phyloP scores from a whole-genome alignment of 1,284 basidiomycete species.

The Sporisorium exsertum region DNA sequence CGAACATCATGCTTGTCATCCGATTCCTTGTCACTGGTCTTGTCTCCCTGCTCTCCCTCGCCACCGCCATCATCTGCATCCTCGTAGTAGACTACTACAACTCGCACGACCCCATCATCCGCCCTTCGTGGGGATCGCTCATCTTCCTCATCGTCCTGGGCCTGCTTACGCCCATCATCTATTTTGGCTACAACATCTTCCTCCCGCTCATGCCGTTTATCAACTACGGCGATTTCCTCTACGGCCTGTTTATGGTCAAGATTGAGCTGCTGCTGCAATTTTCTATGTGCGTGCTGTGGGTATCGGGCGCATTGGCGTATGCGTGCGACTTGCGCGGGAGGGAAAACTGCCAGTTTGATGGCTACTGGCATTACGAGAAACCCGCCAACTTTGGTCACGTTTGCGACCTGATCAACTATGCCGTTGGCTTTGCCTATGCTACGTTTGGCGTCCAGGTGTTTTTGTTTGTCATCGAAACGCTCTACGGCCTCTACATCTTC shows the following conservation, averaged over 20 bases:
- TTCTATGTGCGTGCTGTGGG: slow-evolving; percentile 68
- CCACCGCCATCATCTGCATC: slow-evolving; percentile 63
- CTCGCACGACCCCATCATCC: slow-evolving; percentile 67
- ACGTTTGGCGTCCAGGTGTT: slow-evolving; percentile 68
- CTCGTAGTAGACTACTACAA: slow-evolving; percentile 69
- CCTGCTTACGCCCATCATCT: slow-evolving; percentile 67
- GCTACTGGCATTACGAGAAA: slow-evolving; percentile 70
- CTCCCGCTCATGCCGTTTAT: slow-evolving; percentile 67
- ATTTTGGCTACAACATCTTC: slow-evolving; percentile 69
- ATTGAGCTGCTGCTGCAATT: slow-evolving; percentile 69
- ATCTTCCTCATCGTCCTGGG: slow-evolving; percentile 70
- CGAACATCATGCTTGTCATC: slow-evolving; percentile 61
- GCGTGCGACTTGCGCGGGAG: slow-evolving; percentile 67
- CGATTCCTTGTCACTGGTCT: slow-evolving; percentile 65
- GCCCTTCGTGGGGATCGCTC: slow-evolving; percentile 69
- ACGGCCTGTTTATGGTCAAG: slow-evolving; percentile 66
- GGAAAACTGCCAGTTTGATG: slow-evolving; percentile 70
- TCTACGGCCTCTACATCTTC: slow-evolving; percentile 67
- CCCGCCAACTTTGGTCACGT: slow-evolving; percentile 68
- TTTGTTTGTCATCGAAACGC: slow-evolving; percentile 60
- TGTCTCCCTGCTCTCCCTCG: slow-evolving; percentile 62
- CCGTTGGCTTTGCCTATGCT: slow-evolving; percentile 67
- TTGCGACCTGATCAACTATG: slow-evolving; percentile 69
- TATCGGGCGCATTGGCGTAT: slow-evolving; percentile 69
- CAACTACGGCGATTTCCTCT: slow-evolving; percentile 67